Conservation (phyloP, 2,329 filamentous ascomycete species). For the Verruconis gallopava region DNA sequence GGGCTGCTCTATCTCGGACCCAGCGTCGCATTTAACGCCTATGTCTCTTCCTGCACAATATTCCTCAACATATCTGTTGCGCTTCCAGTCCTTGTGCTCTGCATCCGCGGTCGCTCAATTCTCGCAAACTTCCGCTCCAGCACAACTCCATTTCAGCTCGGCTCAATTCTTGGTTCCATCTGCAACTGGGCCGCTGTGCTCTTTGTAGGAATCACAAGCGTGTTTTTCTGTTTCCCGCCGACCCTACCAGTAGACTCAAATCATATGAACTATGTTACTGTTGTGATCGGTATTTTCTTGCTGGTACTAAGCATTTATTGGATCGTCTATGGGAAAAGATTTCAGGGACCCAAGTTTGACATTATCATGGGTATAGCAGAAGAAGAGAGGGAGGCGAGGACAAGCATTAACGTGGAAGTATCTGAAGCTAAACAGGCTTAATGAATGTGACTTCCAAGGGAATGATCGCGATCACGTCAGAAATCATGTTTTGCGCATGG, state of each 20-base stretch:
- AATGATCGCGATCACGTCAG: too few relatives aligned
- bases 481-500: too few relatives aligned
- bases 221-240: constrained; percentile 12
- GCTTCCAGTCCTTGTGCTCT: constrained; percentile 23
- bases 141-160: constrained; percentile 12
- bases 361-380: constrained; percentile 10
- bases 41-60: constrained; percentile 33
- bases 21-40: constrained; percentile 35
- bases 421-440: too few relatives aligned
- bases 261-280: constrained; percentile 12
- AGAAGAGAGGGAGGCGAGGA: constrained; percentile 9
- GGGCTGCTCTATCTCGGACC: constrained; percentile 36
- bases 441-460: too few relatives aligned
- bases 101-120: constrained; percentile 11
- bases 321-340: constrained; percentile 10
- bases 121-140: constrained; percentile 10
- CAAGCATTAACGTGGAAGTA: too few relatives aligned
- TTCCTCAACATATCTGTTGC: constrained; percentile 36
- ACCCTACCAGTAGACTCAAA: constrained; percentile 8
- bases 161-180: constrained; percentile 9
- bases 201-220: constrained; percentile 11
- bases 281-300: constrained; percentile 10
- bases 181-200: constrained; percentile 5
- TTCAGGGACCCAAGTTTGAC: constrained; percentile 12
- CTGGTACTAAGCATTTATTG: constrained; percentile 4